Percentiles rank a stretch among this genome's conserved stretches.
These are phyloP conservation scores for Thalassiosira exigua DNA, from an alignment of 352 stramenopile genomes.

Conservation along the genomic window DNA sequence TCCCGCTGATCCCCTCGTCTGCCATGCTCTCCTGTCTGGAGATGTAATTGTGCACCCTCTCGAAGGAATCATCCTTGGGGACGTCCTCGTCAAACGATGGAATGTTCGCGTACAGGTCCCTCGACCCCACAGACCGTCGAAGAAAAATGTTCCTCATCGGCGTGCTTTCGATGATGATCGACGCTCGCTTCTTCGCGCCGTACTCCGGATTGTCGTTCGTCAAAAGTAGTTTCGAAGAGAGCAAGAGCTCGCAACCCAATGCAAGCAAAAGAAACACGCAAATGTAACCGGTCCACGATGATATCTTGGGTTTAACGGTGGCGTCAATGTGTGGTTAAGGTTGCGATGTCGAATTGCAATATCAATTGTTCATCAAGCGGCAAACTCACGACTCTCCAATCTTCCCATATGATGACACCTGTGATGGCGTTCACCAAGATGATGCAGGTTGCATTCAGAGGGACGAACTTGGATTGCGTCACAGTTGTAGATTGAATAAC, in stretches of 20 bases:
- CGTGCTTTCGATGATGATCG: not conserved
- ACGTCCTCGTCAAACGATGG: constrained; percentile 3
- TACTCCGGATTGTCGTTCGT: constrained; percentile 44
- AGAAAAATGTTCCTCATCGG: constrained; percentile 5
- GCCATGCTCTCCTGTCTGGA: not conserved
- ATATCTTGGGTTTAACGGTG: too few relatives aligned
- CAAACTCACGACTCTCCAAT: constrained; percentile 27
- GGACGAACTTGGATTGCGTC: constrained; percentile 47
- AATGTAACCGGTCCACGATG: constrained; percentile 47
- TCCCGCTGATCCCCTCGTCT: not conserved
- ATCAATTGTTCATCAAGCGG: too few relatives aligned
- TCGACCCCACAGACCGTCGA: not conserved
- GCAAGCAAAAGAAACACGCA: constrained; percentile 46
- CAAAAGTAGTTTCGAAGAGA: constrained; percentile 36
- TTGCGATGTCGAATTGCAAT: too few relatives aligned
- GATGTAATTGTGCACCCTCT: not conserved
- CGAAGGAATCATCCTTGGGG: too few relatives aligned
- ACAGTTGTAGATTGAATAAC: constrained; percentile 50
- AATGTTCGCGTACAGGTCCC: constrained; percentile 16
- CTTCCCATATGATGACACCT: constrained; percentile 61
- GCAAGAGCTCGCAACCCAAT: constrained; percentile 43
- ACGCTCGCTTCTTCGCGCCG: constrained; percentile 13
- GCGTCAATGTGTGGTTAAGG: too few relatives aligned
- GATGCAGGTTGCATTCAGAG: constrained; percentile 44
- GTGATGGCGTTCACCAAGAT: constrained; percentile 54